A percentile compares a stretch with the other conserved stretches of the same genome.
Conservation (phyloP, 257 asterid species). For the Nicotiana attenuata region DNA sequence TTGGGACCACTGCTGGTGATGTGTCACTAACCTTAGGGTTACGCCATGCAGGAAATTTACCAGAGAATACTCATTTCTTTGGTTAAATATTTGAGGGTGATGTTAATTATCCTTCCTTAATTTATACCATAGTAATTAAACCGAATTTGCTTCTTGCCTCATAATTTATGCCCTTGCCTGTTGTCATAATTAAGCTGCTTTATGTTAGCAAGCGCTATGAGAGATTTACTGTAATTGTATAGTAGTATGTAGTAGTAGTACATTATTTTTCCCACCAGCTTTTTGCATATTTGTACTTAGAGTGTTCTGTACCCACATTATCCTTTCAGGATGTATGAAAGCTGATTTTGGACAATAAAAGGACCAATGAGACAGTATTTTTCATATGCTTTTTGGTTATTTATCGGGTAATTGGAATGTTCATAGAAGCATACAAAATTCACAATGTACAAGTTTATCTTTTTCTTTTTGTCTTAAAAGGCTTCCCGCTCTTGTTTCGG, state of each 20-base stretch:
- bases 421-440: background rate
- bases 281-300: conserved; percentile 5
- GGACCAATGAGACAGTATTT: background rate
- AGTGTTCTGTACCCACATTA: background rate
- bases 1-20: conserved; percentile 68
- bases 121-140: background rate
- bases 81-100: conserved; percentile 44
- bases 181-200: conserved; percentile 9
- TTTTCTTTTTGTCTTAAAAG: background rate
- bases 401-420: background rate
- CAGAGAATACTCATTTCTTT: conserved; percentile 66
- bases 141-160: background rate
- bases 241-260: conserved; percentile 14
- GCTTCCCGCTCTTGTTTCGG: background rate
- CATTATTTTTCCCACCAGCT: conserved; percentile 8
- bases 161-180: background rate
- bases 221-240: conserved; percentile 40
- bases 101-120: background rate
- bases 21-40: conserved; percentile 96
- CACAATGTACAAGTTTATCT: background rate
- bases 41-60: conserved; percentile 86
- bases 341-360: conserved; percentile 3
- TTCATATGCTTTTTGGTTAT: background rate
- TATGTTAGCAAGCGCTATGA: background rate
- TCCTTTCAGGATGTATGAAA: background rate